A percentile compares a stretch with the other conserved stretches of the same genome.
Evolutionary conservation across 768 basidiomycete species (phyloP).

Genomic region (Psilocybe cyanescens): DNA sequence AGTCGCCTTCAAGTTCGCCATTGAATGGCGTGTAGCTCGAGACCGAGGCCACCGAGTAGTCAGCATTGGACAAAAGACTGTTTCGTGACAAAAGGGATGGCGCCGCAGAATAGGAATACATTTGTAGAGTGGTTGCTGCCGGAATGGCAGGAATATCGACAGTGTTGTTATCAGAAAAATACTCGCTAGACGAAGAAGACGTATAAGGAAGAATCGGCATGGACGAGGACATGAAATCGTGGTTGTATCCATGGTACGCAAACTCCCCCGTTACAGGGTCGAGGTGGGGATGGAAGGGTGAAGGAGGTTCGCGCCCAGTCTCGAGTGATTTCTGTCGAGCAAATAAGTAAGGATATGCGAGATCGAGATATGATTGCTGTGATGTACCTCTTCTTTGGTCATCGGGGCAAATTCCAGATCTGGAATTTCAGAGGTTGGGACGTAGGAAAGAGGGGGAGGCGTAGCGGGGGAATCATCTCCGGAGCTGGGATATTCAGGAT

Average conservation of each 20-base stretch:
- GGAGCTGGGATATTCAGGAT: not conserved
- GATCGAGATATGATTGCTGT: not conserved
- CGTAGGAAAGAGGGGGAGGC: conserved; percentile 5
- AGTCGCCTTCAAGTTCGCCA: not conserved
- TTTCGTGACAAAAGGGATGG: not conserved
- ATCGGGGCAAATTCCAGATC: conserved; percentile 20
- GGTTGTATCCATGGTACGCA: conserved; percentile 10
- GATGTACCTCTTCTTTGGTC: not conserved
- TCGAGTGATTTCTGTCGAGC: not conserved
- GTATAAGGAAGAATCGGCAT: not conserved
- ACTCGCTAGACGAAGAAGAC: not conserved
- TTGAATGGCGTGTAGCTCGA: not conserved
- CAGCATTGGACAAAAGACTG: no score
- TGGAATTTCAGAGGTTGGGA: conserved; percentile 28
- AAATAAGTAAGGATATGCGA: not conserved
- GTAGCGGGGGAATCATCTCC: not conserved
- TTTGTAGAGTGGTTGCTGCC: not conserved
- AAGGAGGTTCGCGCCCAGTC: not conserved
- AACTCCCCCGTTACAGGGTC: conserved; percentile 20
- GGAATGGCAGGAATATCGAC: no score
- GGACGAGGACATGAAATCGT: not conserved
- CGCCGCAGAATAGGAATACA: not conserved
- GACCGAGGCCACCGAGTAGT: no score
- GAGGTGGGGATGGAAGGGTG: conserved; percentile 15
- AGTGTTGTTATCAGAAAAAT: no score